Evolutionary conservation across 495 filamentous ascomycete species (phyloP), one percentile per base, ranked within the genome.

Genomic region (Aspergillus coremiiformis): DNA sequence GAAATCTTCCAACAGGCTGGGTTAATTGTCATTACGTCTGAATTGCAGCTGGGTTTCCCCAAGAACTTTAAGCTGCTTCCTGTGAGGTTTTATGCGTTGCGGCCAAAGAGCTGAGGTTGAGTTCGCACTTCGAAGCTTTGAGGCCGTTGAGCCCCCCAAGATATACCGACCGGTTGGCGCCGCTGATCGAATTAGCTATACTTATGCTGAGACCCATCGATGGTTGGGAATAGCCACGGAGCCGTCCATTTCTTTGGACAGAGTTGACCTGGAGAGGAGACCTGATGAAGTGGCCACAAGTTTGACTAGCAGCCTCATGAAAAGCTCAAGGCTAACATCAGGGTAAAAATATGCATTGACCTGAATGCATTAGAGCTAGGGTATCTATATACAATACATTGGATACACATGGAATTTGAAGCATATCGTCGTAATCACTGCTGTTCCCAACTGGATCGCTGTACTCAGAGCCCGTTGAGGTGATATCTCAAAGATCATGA

Each of bases 21-120:
- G 14, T 60, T 95, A 55, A 73, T 65, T 44, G 59, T 95, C 24
- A 67, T 89, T 46, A 80, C 72, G 62, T 81, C 80, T 11, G 88
- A 95, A 63, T 49, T 90, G 46, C 90, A 96, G 68, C 81, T 75
- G 37, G 90, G 87, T 0, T 82, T 90, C 45, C 83, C 84, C 0
- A 72, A 75, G 44, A 72, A 73, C 43, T 70, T 89, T 23, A 76
- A 76, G 35, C 64, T 90, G 8, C 78, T 81, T 49, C 84, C 86
- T 15, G 85, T 92, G 17, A 76, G 81, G 49, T 85, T 81, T 59
- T 91, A 87, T 65, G 87, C 84, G 0, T 61, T 92, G 54, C 68
- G 73, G 20, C 67, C 68, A 15, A 51, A 45, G 26, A 49, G n/a
- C 32, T 58, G 52, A 46, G 12, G 4, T 6, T 20, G 7, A 15